Percentiles rank a stretch among this genome's conserved stretches.
Evolutionary conservation across 2,329 filamentous ascomycete genomes (phyloP).

Genomic region (Colletotrichum liriopes): DNA sequence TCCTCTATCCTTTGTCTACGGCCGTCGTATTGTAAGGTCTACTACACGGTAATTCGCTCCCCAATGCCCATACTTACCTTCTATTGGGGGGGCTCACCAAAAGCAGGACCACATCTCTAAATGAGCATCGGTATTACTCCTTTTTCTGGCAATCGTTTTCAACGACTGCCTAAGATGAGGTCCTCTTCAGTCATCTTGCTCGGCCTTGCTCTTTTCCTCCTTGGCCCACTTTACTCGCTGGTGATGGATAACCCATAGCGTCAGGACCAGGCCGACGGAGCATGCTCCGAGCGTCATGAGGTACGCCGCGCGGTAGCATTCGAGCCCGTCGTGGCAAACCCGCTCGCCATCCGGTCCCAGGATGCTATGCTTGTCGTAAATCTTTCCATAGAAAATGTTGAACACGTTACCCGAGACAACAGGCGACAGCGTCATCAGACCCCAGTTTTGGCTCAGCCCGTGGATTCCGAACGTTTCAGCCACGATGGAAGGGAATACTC

Average conservation of each 20-base stretch:
- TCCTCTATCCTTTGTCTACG: conserved; percentile 3
- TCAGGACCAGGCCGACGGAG: conserved; percentile 77
- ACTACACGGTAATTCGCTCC: background rate
- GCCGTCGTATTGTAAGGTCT: background rate
- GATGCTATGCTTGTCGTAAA: conserved; percentile 86
- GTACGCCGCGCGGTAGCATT: conserved; percentile 88
- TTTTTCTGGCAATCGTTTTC: background rate
- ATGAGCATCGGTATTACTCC: no score
- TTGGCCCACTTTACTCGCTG: conserved; percentile 62
- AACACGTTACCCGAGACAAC: conserved; percentile 92
- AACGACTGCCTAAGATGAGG: background rate
- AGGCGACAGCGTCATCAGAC: conserved; percentile 91
- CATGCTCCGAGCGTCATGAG: conserved; percentile 83
- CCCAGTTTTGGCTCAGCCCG: conserved; percentile 96
- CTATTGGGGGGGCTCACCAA: no score
- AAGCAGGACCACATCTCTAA: background rate
- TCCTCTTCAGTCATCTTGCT: conserved; percentile 54
- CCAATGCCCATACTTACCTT: background rate
- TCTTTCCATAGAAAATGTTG: conserved; percentile 89
- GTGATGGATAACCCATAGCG: conserved; percentile 78
- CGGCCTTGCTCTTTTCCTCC: conserved; percentile 55
- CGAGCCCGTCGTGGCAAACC: conserved; percentile 82
- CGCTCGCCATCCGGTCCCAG: conserved; percentile 78
- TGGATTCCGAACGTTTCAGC: conserved; percentile 93
- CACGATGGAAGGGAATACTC: conserved; percentile 90